A percentile compares a stretch with the other conserved stretches of the same genome.
Conservation (phyloP, 495 filamentous ascomycete species). For the Tuber magnatum region DNA sequence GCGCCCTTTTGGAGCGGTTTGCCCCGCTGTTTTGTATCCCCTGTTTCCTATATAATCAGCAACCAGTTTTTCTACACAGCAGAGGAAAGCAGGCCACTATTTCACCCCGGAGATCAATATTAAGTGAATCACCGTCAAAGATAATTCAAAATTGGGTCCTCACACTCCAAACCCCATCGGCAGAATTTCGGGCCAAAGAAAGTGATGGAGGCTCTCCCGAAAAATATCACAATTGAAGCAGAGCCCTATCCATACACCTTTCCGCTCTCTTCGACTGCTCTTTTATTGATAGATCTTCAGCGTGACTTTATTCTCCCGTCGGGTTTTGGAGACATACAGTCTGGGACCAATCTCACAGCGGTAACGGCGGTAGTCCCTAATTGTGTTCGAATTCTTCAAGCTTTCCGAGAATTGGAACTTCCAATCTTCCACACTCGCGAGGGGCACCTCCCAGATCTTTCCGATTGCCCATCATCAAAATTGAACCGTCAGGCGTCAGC, state of each 20-base stretch:
- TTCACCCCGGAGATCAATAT: neutral
- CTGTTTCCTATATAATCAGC: neutral
- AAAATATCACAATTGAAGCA: conserved; percentile 36
- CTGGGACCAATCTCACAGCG: conserved; percentile 11
- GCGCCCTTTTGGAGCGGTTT: neutral
- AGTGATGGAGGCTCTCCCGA: conserved; percentile 8
- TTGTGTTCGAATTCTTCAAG: conserved; percentile 47
- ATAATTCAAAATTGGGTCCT: conserved; percentile 1
- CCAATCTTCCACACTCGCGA: conserved; percentile 66
- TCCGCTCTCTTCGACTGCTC: conserved; percentile 40
- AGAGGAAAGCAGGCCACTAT: neutral
- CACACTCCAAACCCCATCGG: neutral
- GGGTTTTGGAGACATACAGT: conserved; percentile 41
- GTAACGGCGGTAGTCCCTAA: conserved; percentile 8
- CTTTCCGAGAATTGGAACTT: conserved; percentile 54
- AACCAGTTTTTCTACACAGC: neutral
- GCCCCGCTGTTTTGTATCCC: neutral
- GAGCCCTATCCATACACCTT: conserved; percentile 43
- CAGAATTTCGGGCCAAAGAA: neutral
- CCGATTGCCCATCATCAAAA: conserved; percentile 50
- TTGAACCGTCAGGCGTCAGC: conserved; percentile 45
- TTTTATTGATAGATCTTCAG: conserved; percentile 45
- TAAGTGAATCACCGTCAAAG: neutral
- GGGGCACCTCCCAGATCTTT: conserved; percentile 48
- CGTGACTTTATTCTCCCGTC: conserved; percentile 41